Base-by-base conservation (phyloP, 2,329 filamentous ascomycete genomes). In the Pochonia chlamydosporia region DNA sequence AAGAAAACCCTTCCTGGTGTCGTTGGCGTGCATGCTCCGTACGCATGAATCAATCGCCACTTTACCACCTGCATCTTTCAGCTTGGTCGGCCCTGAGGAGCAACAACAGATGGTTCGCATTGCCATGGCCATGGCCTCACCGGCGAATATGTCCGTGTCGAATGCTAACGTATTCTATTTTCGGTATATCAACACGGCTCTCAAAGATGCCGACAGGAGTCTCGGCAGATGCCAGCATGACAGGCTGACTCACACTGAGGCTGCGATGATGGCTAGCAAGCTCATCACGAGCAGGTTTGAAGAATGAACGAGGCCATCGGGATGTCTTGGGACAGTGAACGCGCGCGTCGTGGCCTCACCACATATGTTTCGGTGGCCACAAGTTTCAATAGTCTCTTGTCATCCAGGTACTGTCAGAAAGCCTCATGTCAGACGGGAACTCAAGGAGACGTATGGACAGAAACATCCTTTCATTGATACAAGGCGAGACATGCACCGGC, bases 21-120 rank as follows among this genome's bases (percentile, higher is more conserved):
- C 30, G 40, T 53, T 28, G 44, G 49, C 47, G 46, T 24, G 49
- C 40, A 40, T 28, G 25, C n/a, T n/a, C n/a, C n/a, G n/a, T n/a
- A n/a, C 28, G 44, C 44, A 36, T 42, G 44, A 26, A 9, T 37
- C 11, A 20, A 28, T 45, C 25, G 46, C 42, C 39, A 46, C 31
- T 35, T 25, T 31, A 30, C 23, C 18, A 40, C 23, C 43, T 51
- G 48, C 52, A 50, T 46, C 43, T 44, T 52, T 54, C 52, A 52
- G 52, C 52, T 52, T n/a, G 26, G 40, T 37, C 47, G 39, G 13
- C 20, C 41, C 14, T 11, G 28, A 14, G 28, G 14, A 14, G 28
- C 14, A 14, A 31, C 14, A 9, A 9, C 14, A 9, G 28, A 31
- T 31, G 28, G n/a, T n/a, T n/a, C 5, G 8, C 30, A 33, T 13